A percentile compares a stretch with the other conserved stretches of the same genome.
phyloP scores from a whole-genome alignment of 495 filamentous ascomycete species.

The Penicillium chermesinum region DNA sequence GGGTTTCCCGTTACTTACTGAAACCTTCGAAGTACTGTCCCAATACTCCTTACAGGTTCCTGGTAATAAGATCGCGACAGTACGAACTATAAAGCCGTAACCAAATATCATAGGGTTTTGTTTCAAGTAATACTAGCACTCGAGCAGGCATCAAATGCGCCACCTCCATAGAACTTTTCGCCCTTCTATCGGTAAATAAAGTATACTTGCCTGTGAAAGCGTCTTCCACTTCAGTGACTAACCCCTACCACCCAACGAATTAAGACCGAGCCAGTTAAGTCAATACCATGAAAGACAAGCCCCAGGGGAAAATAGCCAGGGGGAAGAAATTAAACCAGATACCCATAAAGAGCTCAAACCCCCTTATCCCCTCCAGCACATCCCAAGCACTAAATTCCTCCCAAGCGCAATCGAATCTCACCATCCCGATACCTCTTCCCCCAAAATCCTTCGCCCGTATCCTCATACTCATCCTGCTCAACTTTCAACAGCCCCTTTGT shows the following conservation, averaged over 20 bases:
- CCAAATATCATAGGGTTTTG: background rate
- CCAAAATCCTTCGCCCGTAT: slow-evolving; percentile 18
- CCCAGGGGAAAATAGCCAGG: too few species aligned
- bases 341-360: background rate
- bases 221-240: too few species aligned
- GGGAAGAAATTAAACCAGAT: too few species aligned
- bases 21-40: background rate
- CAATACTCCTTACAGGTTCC: background rate
- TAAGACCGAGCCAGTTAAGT: too few species aligned
- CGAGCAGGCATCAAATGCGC: background rate
- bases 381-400: background rate
- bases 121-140: too few species aligned
- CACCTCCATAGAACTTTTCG: too few species aligned
- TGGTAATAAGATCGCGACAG: background rate
- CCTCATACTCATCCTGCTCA: slow-evolving; percentile 19
- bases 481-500: slow-evolving; percentile 51
- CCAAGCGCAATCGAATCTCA: slow-evolving; percentile 17
- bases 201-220: too few species aligned
- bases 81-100: background rate
- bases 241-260: too few species aligned
- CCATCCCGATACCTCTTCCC: slow-evolving; percentile 28
- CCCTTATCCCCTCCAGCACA: background rate
- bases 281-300: too few species aligned
- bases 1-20: background rate
- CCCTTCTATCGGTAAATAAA: too few species aligned